phyloP scores from a whole-genome alignment of 192 early-diverging fungal species.

The Coemansia javaensis region DNA sequence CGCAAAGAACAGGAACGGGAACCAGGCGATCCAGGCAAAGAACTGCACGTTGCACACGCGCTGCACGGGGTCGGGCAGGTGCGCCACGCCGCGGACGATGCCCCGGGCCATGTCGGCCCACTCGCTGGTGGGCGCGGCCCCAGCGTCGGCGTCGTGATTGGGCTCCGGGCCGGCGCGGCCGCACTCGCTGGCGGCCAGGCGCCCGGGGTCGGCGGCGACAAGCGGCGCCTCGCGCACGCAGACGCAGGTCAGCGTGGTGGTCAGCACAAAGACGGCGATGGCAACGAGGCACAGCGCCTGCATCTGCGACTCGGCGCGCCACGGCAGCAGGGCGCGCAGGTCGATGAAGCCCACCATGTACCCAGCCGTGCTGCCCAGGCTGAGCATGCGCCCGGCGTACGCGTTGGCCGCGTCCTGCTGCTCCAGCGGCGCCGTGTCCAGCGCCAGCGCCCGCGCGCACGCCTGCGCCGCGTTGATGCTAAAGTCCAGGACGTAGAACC shows the following conservation, averaged over 20 bases:
- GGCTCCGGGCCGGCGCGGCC: too few species aligned
- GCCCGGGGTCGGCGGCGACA: neutral
- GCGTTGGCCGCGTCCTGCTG: slow-evolving; percentile 83
- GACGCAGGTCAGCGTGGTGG: slow-evolving; percentile 64
- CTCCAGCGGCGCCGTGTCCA: slow-evolving; percentile 73
- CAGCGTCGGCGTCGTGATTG: neutral
- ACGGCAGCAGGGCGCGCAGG: slow-evolving; percentile 61
- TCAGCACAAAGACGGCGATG: slow-evolving; percentile 57
- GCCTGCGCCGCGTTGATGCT: slow-evolving; percentile 89
- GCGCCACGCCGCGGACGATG: slow-evolving; percentile 21
- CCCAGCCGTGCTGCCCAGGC: slow-evolving; percentile 78
- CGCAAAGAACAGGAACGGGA: slow-evolving; percentile 93
- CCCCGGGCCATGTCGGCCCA: slow-evolving; percentile 22
- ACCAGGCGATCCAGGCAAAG: slow-evolving; percentile 97
- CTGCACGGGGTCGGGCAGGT: slow-evolving; percentile 70
- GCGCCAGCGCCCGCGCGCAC: slow-evolving; percentile 73
- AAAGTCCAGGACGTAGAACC: slow-evolving; percentile 91
- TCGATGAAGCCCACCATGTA: slow-evolving; percentile 85
- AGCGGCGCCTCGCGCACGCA: slow-evolving; percentile 52
- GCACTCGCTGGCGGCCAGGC: slow-evolving; percentile 2
- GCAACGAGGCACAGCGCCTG: slow-evolving; percentile 78
- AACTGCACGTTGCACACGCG: slow-evolving; percentile 89
- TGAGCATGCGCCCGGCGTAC: slow-evolving; percentile 83
- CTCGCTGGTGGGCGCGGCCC: neutral
- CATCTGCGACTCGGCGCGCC: slow-evolving; percentile 67